These are phyloP conservation scores for Neurospora sp. DNA, from an alignment of 495 filamentous ascomycete species.

Conservation along the genomic window DNA sequence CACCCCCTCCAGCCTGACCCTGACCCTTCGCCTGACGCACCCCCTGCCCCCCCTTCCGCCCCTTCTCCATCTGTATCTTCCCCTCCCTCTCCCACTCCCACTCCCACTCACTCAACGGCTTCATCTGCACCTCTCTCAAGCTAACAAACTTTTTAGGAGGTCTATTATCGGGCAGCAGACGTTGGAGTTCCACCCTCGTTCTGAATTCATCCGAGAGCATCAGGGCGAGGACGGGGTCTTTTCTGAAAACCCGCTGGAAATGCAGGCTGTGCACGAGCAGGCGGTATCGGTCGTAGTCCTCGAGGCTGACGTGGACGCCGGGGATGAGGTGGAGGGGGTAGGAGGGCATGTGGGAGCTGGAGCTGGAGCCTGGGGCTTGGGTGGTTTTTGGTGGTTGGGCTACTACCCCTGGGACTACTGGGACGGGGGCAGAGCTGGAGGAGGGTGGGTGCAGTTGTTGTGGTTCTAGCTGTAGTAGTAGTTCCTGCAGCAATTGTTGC, in stretches of 20 bases:
- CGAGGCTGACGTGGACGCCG: background rate
- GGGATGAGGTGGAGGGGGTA: background rate
- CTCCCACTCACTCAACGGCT: background rate
- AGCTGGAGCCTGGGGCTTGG: background rate
- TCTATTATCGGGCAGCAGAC: background rate
- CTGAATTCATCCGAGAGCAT: background rate
- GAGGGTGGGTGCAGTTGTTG: background rate
- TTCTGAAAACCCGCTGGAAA: background rate
- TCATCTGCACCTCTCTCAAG: background rate
- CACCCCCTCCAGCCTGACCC: background rate
- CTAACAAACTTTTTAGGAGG: background rate
- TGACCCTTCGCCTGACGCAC: background rate
- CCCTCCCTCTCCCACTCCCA: background rate
- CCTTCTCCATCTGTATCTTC: background rate
- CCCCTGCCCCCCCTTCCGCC: too few relatives aligned
- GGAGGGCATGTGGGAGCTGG: background rate
- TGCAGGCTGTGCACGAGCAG: background rate
- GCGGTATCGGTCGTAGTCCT: background rate
- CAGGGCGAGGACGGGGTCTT: background rate
- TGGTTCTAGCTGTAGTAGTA: background rate
- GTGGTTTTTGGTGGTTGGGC: background rate
- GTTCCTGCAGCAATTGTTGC: background rate
- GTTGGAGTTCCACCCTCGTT: background rate
- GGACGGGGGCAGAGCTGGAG: background rate
- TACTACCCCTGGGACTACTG: background rate